Conservation (phyloP, 1,284 basidiomycete genomes). For the Cryptococcus sp. region DNA sequence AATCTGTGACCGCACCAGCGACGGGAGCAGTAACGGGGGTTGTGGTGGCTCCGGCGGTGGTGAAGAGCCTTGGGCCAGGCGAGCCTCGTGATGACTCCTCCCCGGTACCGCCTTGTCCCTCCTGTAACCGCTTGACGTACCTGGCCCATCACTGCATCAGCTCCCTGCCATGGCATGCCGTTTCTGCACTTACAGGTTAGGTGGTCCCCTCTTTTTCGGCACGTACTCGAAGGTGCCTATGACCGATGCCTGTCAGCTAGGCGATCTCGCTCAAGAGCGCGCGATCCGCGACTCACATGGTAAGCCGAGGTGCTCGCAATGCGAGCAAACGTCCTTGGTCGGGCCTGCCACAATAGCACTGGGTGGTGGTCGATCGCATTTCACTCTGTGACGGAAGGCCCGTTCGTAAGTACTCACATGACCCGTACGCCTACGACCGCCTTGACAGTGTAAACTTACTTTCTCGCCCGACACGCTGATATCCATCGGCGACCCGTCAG, state of each 20-base stretch:
- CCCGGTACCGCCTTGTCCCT: background rate
- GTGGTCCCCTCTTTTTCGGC: conserved; percentile 84
- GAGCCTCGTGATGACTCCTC: background rate
- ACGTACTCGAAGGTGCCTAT: conserved; percentile 75
- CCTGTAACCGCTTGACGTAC: conserved; percentile 21
- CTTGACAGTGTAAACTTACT: conserved; percentile 26
- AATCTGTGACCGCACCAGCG: background rate
- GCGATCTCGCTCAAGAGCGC: too few relatives aligned
- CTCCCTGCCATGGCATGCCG: background rate
- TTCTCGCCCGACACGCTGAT: conserved; percentile 45
- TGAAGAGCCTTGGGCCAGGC: background rate
- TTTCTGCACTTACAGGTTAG: conserved; percentile 65
- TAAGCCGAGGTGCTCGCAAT: conserved; percentile 74
- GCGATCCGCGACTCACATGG: conserved; percentile 54
- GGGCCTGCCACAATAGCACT: conserved; percentile 13
- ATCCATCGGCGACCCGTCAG: background rate
- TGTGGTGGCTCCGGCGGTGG: background rate
- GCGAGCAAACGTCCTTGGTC: conserved; percentile 47
- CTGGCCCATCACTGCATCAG: conserved; percentile 9
- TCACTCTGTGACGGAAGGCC: conserved; percentile 28
- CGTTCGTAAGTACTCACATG: background rate
- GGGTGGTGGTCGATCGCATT: conserved; percentile 45
- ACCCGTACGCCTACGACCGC: background rate
- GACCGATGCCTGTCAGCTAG: background rate
- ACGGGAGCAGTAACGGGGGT: background rate